These are phyloP conservation scores for Trametes meyenii DNA, from an alignment of 768 basidiomycete species.

Conservation along the genomic window DNA sequence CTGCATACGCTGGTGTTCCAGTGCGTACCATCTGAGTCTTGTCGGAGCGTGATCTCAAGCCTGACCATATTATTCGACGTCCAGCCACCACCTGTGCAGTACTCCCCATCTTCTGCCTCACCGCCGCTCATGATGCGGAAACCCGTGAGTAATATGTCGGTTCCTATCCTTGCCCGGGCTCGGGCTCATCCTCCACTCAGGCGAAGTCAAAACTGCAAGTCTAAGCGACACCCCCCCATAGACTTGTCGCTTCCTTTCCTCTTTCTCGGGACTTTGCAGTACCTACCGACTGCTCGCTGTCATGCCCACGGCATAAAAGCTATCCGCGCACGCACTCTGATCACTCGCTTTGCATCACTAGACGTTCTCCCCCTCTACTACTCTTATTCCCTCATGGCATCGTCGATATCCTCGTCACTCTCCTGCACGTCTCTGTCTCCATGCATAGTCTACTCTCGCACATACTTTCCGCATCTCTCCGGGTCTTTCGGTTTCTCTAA, in stretches of 20 bases:
- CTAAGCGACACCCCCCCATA: slow-evolving; percentile 26
- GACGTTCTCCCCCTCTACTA: slow-evolving; percentile 23
- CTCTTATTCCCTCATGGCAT: slow-evolving; percentile 27
- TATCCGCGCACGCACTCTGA: slow-evolving; percentile 25
- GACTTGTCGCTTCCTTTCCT: slow-evolving; percentile 16
- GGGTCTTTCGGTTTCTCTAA: slow-evolving; percentile 24
- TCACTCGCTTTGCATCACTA: slow-evolving; percentile 28
- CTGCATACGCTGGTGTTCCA: slow-evolving; percentile 20
- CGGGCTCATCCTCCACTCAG: slow-evolving; percentile 15
- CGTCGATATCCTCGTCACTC: slow-evolving; percentile 23
- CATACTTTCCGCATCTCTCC: slow-evolving; percentile 20
- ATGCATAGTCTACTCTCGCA: slow-evolving; percentile 19
- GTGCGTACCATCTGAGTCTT: slow-evolving; percentile 23
- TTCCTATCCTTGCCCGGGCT: background rate
- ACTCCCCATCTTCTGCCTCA: slow-evolving; percentile 28
- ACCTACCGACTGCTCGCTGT: slow-evolving; percentile 20
- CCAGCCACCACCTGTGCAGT: slow-evolving; percentile 24
- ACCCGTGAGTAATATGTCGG: slow-evolving; percentile 29
- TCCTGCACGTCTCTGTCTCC: slow-evolving; percentile 17
- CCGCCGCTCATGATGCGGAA: slow-evolving; percentile 40
- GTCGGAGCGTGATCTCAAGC: background rate
- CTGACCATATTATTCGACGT: slow-evolving; percentile 6
- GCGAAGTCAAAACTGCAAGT: slow-evolving; percentile 33
- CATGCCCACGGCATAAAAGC: slow-evolving; percentile 25
- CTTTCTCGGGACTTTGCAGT: slow-evolving; percentile 31